Percentiles rank a stretch among this genome's conserved stretches.
These are phyloP conservation scores for Aspergillaceae sp. DNA, from an alignment of 2,329 filamentous ascomycete species.

Conservation along the genomic window DNA sequence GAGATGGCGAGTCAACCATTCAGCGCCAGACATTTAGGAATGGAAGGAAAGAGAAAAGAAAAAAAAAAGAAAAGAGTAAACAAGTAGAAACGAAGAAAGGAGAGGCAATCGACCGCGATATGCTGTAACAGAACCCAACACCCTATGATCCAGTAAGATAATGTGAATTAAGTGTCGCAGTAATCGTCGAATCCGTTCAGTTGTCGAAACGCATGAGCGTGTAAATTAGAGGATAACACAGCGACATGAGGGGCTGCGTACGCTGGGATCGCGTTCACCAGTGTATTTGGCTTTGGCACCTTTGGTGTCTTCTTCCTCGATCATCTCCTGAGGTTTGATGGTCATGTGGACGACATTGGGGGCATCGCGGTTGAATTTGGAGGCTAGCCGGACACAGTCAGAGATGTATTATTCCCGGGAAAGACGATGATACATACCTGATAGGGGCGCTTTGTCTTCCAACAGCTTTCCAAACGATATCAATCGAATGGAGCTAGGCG, in stretches of 20 bases:
- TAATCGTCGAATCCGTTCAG: neutral
- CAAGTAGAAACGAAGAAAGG: neutral
- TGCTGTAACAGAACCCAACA: neutral
- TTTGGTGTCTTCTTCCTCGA: conserved; percentile 71
- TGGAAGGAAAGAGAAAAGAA: neutral
- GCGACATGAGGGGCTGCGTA: conserved; percentile 53
- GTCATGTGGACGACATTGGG: conserved; percentile 94
- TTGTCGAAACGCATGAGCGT: neutral
- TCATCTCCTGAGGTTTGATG: conserved; percentile 71
- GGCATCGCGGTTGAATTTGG: conserved; percentile 63
- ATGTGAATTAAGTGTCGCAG: neutral
- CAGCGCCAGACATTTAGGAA: neutral
- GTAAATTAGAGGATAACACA: conserved; percentile 52
- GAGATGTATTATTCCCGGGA: neutral
- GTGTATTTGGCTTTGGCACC: conserved; percentile 48
- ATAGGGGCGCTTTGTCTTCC: conserved; percentile 77
- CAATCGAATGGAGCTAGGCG: conserved; percentile 78
- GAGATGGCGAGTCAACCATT: neutral
- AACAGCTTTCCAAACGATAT: conserved; percentile 88
- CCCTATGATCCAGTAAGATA: neutral
- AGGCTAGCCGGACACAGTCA: conserved; percentile 47
- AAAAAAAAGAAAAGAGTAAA: neutral
- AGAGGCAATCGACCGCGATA: neutral
- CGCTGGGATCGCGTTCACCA: conserved; percentile 46
- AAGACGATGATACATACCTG: conserved; percentile 52